Evolutionary conservation across 306 rosid genomes (phyloP), one percentile per base, ranked within the genome.

Genomic region (Rosa rugosa): DNA sequence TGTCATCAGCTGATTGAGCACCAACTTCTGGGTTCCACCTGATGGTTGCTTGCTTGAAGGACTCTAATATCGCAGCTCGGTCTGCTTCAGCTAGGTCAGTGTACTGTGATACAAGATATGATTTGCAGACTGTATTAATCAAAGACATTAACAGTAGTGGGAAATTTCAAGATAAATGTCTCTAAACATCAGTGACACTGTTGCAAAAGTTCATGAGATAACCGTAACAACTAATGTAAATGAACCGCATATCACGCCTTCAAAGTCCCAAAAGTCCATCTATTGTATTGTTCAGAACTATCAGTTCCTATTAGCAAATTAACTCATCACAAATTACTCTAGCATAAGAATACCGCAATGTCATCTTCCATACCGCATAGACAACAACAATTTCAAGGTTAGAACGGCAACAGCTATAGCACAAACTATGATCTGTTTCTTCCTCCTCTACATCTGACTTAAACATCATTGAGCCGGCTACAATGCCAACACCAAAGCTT

Each of bases 71-170:
- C 38, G 18, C 71, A 79, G 86, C 84, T 46, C 98, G 96, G 80
- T 93, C 96, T 69, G 88, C 84, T 83, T 89, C 99, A 38, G 86
- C 93, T n/a, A 93, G 94, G 89, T 95, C 99, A 83, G 92, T 89
- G 87, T 95, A 89, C 97, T 95, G 92, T 63, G 57, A 85, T 36
- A 41, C 17, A 31, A 53, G 49, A 81, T 76, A 81, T 54, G 68
- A 80, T 25, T 51, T 5, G 70, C 73, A 72, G 11, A 38, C 45
- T 27, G 34, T 41, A 59, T 79, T 71, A 86, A 76, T 44, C 46
- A 53, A 75, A 63, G 20, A 51, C 77, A 69, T 5, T 5, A 13
- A 51, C 44, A 20, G 78, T 16, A 23, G 18, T 17, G 5, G 73
- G 6, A 71, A 79, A 8, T 27, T 63, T 12, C 70, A 42, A n/a